phyloP scores from a whole-genome alignment of 78 protist species.

The Chrysochromulina tobinii region DNA sequence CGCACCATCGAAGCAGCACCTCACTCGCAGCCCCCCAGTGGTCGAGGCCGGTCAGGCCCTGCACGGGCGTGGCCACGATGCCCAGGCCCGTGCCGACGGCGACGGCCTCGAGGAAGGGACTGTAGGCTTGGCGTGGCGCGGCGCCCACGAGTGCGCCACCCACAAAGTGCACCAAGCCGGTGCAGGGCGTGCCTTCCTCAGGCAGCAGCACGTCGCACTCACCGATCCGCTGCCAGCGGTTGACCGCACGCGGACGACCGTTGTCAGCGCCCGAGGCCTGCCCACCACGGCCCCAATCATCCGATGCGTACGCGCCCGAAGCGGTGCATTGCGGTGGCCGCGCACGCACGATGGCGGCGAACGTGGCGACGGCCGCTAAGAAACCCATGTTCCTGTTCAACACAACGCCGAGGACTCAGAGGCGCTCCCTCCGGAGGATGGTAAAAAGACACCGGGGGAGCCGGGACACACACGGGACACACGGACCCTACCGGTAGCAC shows the following conservation, averaged over 20 bases:
- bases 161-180: neutral
- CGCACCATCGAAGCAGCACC: neutral
- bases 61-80: neutral
- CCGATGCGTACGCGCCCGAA: neutral
- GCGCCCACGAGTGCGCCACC: constrained; percentile 15
- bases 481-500: no score
- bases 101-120: neutral
- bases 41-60: neutral
- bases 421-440: no score
- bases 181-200: no score
- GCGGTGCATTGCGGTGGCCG: neutral
- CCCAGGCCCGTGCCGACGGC: neutral
- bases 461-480: no score
- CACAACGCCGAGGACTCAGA: no score
- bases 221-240: neutral
- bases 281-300: neutral
- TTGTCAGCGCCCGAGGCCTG: neutral
- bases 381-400: no score
- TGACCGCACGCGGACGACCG: neutral
- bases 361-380: no score
- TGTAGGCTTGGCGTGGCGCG: neutral
- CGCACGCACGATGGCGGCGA: neutral
- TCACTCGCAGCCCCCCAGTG: neutral
- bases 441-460: no score
- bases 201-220: constrained; percentile 4